phyloP scores from a whole-genome alignment of 805 yeast species.

The Schwanniomyces polymorphus region DNA sequence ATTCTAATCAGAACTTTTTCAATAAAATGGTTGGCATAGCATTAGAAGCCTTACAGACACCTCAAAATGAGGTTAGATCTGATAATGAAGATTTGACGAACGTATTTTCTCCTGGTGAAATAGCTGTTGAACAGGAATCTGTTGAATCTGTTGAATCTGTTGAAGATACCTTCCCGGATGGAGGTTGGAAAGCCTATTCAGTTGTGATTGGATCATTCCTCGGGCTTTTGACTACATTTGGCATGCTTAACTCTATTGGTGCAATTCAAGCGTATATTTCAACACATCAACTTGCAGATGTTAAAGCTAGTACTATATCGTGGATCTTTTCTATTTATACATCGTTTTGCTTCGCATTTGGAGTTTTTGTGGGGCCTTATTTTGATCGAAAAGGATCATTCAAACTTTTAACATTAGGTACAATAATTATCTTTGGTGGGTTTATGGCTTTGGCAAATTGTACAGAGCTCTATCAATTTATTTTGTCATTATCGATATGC shows the following conservation, averaged over 20 bases:
- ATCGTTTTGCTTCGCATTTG: constrained; percentile 26
- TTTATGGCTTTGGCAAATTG: constrained; percentile 57
- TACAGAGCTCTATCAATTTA: constrained; percentile 55
- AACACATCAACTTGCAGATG: constrained; percentile 31
- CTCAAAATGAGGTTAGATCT: neutral
- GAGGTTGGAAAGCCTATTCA: constrained; percentile 21
- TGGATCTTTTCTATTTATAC: constrained; percentile 42
- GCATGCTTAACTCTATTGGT: constrained; percentile 36
- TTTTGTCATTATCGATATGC: constrained; percentile 45
- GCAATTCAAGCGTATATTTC: constrained; percentile 40
- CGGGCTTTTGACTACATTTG: constrained; percentile 25
- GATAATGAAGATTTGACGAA: neutral
- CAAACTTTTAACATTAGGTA: constrained; percentile 45
- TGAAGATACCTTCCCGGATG: constrained; percentile 20
- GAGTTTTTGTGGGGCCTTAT: constrained; percentile 51
- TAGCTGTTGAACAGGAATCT: neutral
- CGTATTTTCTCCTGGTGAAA: neutral
- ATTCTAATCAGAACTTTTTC: neutral
- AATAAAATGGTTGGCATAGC: neutral
- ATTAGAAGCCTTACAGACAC: neutral
- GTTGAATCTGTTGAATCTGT: neutral
- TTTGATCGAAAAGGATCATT: constrained; percentile 64
- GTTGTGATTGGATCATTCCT: constrained; percentile 26
- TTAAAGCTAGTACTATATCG: constrained; percentile 29
- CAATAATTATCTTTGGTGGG: constrained; percentile 44